phyloP scores from a whole-genome alignment of 2,329 filamentous ascomycete genomes.

The Cordyceps tenuipes region DNA sequence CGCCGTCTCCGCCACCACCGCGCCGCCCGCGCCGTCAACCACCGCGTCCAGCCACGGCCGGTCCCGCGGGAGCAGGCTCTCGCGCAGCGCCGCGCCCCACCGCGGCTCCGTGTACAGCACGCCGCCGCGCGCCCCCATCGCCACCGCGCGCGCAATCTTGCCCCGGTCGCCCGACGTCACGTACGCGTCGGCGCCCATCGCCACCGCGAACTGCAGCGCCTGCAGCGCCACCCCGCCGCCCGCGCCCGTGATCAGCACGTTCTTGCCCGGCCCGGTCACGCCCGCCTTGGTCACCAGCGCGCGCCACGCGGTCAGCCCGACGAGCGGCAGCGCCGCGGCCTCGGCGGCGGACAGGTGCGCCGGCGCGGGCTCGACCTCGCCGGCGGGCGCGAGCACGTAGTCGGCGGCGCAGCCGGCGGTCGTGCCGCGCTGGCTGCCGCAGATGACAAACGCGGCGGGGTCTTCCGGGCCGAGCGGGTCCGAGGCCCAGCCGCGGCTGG shows the following conservation, averaged over 20 bases:
- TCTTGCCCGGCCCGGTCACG: slow-evolving; percentile 54
- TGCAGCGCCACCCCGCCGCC: slow-evolving; percentile 86
- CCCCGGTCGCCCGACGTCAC: slow-evolving; percentile 67
- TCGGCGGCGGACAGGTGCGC: too few relatives aligned
- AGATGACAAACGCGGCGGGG: slow-evolving; percentile 48
- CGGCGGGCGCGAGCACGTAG: too few relatives aligned
- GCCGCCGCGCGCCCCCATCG: slow-evolving; percentile 72
- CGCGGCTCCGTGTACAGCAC: slow-evolving; percentile 68
- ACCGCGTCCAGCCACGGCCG: slow-evolving; percentile 70
- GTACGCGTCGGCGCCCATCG: slow-evolving; percentile 66
- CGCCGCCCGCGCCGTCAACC: slow-evolving; percentile 83
- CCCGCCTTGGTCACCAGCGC: slow-evolving; percentile 73
- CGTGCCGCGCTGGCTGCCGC: too few relatives aligned
- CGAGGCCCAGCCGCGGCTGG: slow-evolving; percentile 68
- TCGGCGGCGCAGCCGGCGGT: too few relatives aligned
- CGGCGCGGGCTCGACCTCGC: too few relatives aligned
- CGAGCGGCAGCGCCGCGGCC: slow-evolving; percentile 79
- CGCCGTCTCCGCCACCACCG: slow-evolving; percentile 62
- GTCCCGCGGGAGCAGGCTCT: slow-evolving; percentile 50
- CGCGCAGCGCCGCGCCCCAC: slow-evolving; percentile 72
- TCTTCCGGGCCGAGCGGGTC: slow-evolving; percentile 67
- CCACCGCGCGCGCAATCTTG: slow-evolving; percentile 65
- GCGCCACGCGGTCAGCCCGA: slow-evolving; percentile 81
- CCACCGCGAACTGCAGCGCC: slow-evolving; percentile 70
- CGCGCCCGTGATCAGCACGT: slow-evolving; percentile 82